Percentiles rank a stretch among this genome's conserved stretches.
Conservation (phyloP, 2,329 filamentous ascomycete species). For the Penicillium decumbens region DNA sequence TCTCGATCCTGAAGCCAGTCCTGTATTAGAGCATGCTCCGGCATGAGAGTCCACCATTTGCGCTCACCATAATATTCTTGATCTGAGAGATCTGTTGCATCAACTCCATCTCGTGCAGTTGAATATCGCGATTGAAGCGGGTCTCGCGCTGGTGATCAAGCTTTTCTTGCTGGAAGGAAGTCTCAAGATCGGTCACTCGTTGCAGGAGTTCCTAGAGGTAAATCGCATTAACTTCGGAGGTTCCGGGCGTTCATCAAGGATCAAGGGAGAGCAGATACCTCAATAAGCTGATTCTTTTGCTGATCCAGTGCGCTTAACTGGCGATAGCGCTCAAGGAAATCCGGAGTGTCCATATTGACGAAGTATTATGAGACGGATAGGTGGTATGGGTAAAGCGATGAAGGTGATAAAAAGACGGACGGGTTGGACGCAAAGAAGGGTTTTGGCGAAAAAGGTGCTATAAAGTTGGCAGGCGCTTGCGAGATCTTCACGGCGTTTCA, state of each 20-base stretch:
- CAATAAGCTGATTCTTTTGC: slow-evolving; percentile 47
- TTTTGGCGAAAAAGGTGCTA: slow-evolving; percentile 3
- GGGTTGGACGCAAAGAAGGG: not conserved
- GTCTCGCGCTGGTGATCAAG: slow-evolving; percentile 47
- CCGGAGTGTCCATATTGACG: slow-evolving; percentile 30
- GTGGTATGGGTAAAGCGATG: slow-evolving; percentile 2
- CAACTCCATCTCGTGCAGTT: slow-evolving; percentile 45
- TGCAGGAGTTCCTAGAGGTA: slow-evolving; percentile 43
- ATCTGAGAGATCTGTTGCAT: slow-evolving; percentile 45
- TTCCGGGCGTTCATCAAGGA: slow-evolving; percentile 1
- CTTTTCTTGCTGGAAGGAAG: slow-evolving; percentile 41
- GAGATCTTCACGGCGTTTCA: slow-evolving; percentile 15
- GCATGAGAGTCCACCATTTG: slow-evolving; percentile 1
- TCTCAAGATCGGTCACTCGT: slow-evolving; percentile 43
- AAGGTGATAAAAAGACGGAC: not conserved
- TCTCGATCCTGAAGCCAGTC: slow-evolving; percentile 44
- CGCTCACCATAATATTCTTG: slow-evolving; percentile 44
- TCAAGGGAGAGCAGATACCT: slow-evolving; percentile 31
- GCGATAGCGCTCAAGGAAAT: slow-evolving; percentile 43
- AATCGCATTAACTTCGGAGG: slow-evolving; percentile 11
- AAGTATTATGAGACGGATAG: slow-evolving; percentile 2
- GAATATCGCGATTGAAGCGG: slow-evolving; percentile 46
- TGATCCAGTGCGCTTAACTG: slow-evolving; percentile 43
- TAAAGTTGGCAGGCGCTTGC: slow-evolving; percentile 16
- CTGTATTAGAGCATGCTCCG: slow-evolving; percentile 9